A percentile compares a stretch with the other conserved stretches of the same genome.
Evolutionary conservation across 257 asterid genomes (phyloP).

Genomic region (Ligustrum vulgare): DNA sequence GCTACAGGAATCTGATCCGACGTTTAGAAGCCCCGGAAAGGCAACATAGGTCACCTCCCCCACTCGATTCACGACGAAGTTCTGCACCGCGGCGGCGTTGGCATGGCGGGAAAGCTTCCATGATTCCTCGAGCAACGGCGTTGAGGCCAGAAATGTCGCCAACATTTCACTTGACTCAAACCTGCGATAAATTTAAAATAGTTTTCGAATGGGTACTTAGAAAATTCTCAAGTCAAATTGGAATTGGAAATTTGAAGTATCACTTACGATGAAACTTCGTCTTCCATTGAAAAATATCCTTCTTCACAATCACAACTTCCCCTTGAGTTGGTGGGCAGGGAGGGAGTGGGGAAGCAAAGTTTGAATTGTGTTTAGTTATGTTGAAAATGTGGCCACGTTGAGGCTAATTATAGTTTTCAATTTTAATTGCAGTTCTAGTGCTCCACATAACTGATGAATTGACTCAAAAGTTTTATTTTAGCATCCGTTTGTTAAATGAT

Average conservation of each 20-base stretch:
- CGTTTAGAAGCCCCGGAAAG: conserved; percentile 63
- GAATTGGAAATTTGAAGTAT: conserved; percentile 18
- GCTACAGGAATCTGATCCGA: conserved; percentile 44
- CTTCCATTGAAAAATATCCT: conserved; percentile 43
- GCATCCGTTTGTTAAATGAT: no score
- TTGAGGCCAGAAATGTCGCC: conserved; percentile 70
- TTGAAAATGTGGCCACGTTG: background rate
- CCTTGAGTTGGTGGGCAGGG: conserved; percentile 7
- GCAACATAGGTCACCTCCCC: conserved; percentile 62
- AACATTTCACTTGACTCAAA: conserved; percentile 87
- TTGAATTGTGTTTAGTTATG: background rate
- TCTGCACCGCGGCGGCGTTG: conserved; percentile 39
- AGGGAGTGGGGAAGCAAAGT: background rate
- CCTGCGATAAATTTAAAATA: conserved; percentile 31
- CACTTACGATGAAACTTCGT: conserved; percentile 62
- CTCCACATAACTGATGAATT: background rate
- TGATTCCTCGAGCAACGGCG: conserved; percentile 72
- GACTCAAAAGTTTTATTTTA: background rate
- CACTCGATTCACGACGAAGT: conserved; percentile 37
- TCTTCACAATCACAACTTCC: conserved; percentile 1
- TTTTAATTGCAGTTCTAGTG: background rate
- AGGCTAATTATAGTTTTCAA: background rate
- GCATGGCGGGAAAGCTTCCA: conserved; percentile 66
- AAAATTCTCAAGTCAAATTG: conserved; percentile 32
- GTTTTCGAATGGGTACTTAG: background rate